phyloP scores from a whole-genome alignment of 2,329 filamentous ascomycete species.

The Ascochyta fabae region DNA sequence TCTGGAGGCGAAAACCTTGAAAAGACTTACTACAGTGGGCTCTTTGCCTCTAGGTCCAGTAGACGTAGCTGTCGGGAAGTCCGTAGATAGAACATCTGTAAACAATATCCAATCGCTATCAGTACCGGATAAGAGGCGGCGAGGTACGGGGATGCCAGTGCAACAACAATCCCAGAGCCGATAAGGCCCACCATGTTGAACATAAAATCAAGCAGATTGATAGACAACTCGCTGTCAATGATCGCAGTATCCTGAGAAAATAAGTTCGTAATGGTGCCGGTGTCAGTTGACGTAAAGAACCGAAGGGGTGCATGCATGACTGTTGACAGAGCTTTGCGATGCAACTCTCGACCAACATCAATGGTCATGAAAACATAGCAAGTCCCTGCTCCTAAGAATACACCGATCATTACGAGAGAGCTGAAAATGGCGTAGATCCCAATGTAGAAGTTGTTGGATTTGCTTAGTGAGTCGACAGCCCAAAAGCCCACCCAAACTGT shows the following conservation, averaged over 20 bases:
- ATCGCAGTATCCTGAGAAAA: slow-evolving; percentile 21
- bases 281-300: slow-evolving; percentile 3
- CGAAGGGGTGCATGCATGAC: slow-evolving; percentile 6
- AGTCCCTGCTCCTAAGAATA: not conserved
- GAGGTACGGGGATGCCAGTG: slow-evolving; percentile 41
- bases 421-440: slow-evolving; percentile 1
- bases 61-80: slow-evolving; percentile 55
- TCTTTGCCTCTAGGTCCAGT: slow-evolving; percentile 58
- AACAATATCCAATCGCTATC: slow-evolving; percentile 23
- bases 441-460: slow-evolving; percentile 1
- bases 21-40: slow-evolving; percentile 49
- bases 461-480: not conserved
- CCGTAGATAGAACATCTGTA: slow-evolving; percentile 52
- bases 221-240: slow-evolving; percentile 16
- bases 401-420: not conserved
- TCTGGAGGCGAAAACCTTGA: not conserved
- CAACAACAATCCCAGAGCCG: slow-evolving; percentile 38
- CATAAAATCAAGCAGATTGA: not conserved
- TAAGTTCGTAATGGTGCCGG: slow-evolving; percentile 3
- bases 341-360: not conserved
- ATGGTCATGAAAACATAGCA: not conserved
- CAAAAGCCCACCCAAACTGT: slow-evolving; percentile 5
- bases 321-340: not conserved
- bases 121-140: slow-evolving; percentile 44
- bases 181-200: slow-evolving; percentile 24